phyloP scores from a whole-genome alignment of 345 rosid species.

The Stellera chamaejasme region DNA sequence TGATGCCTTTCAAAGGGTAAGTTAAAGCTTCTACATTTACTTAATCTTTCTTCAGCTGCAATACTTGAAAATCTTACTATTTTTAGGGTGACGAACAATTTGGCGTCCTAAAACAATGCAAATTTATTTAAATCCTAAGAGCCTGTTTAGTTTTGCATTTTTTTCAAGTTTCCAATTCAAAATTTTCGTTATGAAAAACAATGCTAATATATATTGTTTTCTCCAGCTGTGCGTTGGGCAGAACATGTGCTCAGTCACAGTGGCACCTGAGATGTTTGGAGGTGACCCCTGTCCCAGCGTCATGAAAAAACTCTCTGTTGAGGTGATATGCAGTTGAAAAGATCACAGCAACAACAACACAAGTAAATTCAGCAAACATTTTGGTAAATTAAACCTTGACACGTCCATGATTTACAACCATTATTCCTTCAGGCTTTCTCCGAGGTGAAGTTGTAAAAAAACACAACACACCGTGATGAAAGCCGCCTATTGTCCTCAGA shows the following conservation, averaged over 20 bases:
- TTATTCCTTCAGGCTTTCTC: conserved; percentile 28
- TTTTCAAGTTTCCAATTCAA: too few species aligned
- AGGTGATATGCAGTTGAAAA: conserved; percentile 72
- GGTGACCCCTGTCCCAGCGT: conserved; percentile 90
- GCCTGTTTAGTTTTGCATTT: not conserved
- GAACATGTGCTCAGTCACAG: conserved; percentile 82
- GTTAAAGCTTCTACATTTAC: conserved; percentile 9
- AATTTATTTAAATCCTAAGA: not conserved
- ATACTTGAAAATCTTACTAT: not conserved
- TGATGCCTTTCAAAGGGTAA: conserved; percentile 88
- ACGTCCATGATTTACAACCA: conserved; percentile 10
- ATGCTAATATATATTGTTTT: too few species aligned
- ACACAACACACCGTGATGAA: conserved; percentile 47
- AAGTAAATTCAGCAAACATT: conserved; percentile 8
- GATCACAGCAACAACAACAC: conserved; percentile 10
- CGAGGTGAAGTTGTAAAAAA: conserved; percentile 74
- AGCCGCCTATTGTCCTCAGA: conserved; percentile 24
- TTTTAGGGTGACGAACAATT: too few species aligned
- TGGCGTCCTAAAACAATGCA: too few species aligned
- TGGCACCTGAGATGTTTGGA: conserved; percentile 91
- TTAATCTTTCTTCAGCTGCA: not conserved
- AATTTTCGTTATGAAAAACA: not conserved
- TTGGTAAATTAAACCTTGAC: conserved; percentile 14
- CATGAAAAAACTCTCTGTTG: conserved; percentile 94
- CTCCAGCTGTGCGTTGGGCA: conserved; percentile 90